Percentiles rank a stretch among this genome's conserved stretches.
Conservation (phyloP, 202 grass and related monocot species). For the Dendrocalamus latiflorus region DNA sequence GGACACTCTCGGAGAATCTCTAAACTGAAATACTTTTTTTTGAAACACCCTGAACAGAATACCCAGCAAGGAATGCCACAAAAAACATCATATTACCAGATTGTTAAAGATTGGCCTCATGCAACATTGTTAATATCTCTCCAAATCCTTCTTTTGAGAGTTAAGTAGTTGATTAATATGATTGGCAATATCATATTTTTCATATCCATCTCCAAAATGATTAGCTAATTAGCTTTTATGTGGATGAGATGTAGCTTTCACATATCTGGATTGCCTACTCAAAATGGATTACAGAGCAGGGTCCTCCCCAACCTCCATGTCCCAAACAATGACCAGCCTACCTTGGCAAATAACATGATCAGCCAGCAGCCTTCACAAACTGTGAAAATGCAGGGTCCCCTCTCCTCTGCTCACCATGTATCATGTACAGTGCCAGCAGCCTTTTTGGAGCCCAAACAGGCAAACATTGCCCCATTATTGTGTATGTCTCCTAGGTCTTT, state of each 20-base stretch:
- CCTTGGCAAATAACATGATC: constrained; percentile 10
- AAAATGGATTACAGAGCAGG: constrained; percentile 4
- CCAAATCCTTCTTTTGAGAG: neutral
- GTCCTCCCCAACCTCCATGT: too few species aligned
- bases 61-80: neutral
- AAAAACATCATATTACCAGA: neutral
- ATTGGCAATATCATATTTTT: neutral
- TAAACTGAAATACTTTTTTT: neutral
- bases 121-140: neutral
- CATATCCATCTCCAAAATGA: constrained; percentile 1
- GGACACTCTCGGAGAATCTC: neutral
- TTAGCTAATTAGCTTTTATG: neutral
- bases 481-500: constrained; percentile 18
- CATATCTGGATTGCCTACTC: constrained; percentile 6
- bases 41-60: neutral
- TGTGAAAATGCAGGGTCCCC: neutral
- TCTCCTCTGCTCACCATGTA: constrained; percentile 3
- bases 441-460: constrained; percentile 28
- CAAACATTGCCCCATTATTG: constrained; percentile 30
- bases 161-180: neutral
- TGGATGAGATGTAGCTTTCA: constrained; percentile 29
- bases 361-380: neutral
- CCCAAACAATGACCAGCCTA: constrained; percentile 14
- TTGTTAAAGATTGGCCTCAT: neutral
- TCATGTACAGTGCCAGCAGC: constrained; percentile 11